phyloP scores from a whole-genome alignment of 2,329 filamentous ascomycete genomes.

The Xylaria sp. region DNA sequence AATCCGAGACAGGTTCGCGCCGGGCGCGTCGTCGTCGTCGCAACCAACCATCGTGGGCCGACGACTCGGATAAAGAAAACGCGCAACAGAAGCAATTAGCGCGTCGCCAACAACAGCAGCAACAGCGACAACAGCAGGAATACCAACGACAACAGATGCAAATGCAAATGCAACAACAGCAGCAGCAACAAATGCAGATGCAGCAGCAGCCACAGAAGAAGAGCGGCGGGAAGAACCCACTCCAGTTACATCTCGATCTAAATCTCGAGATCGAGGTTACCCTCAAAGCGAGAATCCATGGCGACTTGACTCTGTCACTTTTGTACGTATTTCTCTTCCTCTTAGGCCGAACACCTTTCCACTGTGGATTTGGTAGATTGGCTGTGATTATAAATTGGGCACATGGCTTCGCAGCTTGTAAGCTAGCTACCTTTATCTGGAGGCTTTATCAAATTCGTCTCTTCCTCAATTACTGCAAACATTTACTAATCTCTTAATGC shows the following conservation, averaged over 20 bases:
- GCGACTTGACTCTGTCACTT: constrained; percentile 72
- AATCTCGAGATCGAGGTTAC: constrained; percentile 88
- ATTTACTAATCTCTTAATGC: background rate
- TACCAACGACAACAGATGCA: constrained; percentile 42
- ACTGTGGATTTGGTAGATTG: background rate
- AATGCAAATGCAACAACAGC: constrained; percentile 45
- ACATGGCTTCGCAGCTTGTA: background rate
- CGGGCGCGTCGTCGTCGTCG: constrained; percentile 47
- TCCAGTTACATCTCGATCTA: constrained; percentile 78
- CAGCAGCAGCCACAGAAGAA: constrained; percentile 43
- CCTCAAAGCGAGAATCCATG: constrained; percentile 85
- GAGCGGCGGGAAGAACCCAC: constrained; percentile 60
- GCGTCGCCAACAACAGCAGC: constrained; percentile 42
- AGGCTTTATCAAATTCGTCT: background rate
- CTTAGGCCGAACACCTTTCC: background rate
- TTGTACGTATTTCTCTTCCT: constrained; percentile 35
- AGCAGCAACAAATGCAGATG: constrained; percentile 42
- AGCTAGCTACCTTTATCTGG: background rate
- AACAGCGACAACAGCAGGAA: constrained; percentile 42
- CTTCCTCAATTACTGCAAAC: background rate
- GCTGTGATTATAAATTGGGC: background rate
- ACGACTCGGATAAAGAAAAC: constrained; percentile 46
- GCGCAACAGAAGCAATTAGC: constrained; percentile 47
- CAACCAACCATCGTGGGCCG: constrained; percentile 47
- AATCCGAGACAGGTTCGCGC: constrained; percentile 45